A percentile compares a stretch with the other conserved stretches of the same genome.
phyloP scores from a whole-genome alignment of 192 early-diverging fungal genomes.

The Backusella liffmaniae region DNA sequence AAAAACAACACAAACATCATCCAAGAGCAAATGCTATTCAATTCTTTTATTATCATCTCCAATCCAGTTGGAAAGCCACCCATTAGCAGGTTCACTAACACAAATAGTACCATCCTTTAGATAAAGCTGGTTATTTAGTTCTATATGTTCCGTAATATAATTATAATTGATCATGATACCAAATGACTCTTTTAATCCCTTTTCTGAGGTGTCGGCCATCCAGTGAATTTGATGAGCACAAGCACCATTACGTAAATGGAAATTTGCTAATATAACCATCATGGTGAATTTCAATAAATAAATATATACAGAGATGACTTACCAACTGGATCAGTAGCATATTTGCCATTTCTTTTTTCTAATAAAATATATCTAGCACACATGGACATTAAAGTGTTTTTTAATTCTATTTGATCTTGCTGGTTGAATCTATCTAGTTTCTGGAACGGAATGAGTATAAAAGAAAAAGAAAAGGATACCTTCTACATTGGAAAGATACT shows the following conservation, averaged over 20 bases:
- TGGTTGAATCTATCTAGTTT: slow-evolving; percentile 7
- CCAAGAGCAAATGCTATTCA: not conserved
- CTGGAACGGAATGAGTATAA: not conserved
- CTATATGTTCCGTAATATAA: slow-evolving; percentile 73
- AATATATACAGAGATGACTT: slow-evolving; percentile 5
- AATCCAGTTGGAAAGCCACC: slow-evolving; percentile 12
- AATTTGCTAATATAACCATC: slow-evolving; percentile 62
- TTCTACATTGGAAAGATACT: not conserved
- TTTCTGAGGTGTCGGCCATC: slow-evolving; percentile 79
- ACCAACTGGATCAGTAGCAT: slow-evolving; percentile 85
- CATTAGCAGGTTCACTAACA: slow-evolving; percentile 26
- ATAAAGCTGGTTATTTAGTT: slow-evolving; percentile 81
- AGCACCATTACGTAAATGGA: slow-evolving; percentile 93
- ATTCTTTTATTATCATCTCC: slow-evolving; percentile 6
- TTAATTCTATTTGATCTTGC: slow-evolving; percentile 33
- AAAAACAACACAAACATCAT: not conserved
- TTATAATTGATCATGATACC: slow-evolving; percentile 97
- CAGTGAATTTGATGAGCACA: slow-evolving; percentile 87
- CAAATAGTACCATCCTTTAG: slow-evolving; percentile 62
- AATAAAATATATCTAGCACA: slow-evolving; percentile 55
- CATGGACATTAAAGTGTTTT: slow-evolving; percentile 61
- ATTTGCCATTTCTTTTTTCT: slow-evolving; percentile 58
- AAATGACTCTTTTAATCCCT: slow-evolving; percentile 81
- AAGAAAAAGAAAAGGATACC: not conserved
- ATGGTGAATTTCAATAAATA: not conserved